These are phyloP conservation scores for Thermochaetoides dissita DNA, from an alignment of 2,329 filamentous ascomycete genomes.

Conservation along the genomic window DNA sequence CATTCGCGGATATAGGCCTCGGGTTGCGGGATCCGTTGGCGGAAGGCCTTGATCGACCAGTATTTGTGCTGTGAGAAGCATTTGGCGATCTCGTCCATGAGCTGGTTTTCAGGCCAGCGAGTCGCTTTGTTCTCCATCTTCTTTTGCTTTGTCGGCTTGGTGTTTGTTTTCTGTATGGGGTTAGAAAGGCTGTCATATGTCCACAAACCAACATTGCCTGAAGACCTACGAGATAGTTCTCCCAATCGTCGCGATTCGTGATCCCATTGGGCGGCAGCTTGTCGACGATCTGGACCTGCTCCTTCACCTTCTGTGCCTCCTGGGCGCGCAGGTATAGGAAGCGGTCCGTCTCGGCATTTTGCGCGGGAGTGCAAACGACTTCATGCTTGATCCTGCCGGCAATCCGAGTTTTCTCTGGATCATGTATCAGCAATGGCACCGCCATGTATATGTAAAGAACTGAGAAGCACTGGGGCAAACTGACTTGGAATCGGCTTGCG, in stretches of 20 bases:
- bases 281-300: conserved; percentile 35
- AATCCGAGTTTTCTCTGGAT: conserved; percentile 61
- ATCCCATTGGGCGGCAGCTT: conserved; percentile 9
- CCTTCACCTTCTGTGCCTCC: conserved; percentile 47
- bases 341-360: conserved; percentile 54
- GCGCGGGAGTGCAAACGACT: conserved; percentile 57
- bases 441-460: neutral
- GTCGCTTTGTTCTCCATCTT: conserved; percentile 70
- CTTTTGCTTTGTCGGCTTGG: conserved; percentile 39
- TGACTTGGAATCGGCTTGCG: conserved; percentile 62
- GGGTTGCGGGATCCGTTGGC: conserved; percentile 65
- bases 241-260: conserved; percentile 27
- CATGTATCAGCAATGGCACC: conserved; percentile 10
- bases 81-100: conserved; percentile 71
- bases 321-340: conserved; percentile 45
- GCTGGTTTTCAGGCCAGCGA: conserved; percentile 76
- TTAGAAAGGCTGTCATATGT: no score
- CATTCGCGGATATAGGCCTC: conserved; percentile 85
- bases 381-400: conserved; percentile 63
- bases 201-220: no score
- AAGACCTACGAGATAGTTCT: conserved; percentile 42
- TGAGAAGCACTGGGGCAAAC: conserved; percentile 19
- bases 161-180: conserved; percentile 34
- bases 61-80: conserved; percentile 79
- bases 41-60: conserved; percentile 85